Base-by-base conservation (phyloP, 495 filamentous ascomycete genomes). In the Penicillium waksmanii region DNA sequence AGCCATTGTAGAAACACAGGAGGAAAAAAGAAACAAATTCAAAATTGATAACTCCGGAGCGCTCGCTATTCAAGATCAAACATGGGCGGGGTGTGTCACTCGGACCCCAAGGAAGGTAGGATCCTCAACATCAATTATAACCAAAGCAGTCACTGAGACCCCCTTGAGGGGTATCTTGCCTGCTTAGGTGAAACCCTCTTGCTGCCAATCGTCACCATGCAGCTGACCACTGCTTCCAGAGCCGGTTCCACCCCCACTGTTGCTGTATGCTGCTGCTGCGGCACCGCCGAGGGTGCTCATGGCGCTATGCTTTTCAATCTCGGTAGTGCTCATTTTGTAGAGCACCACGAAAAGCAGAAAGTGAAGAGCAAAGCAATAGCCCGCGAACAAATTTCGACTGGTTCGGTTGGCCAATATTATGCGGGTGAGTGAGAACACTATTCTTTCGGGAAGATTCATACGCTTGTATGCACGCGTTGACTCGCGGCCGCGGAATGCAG, bases 321-420 rank as follows among this genome's bases (percentile, higher is more conserved):
- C 83, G 43, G 80, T 76, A 25, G 85, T 84, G 40, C 90, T 92
- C 71, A 91, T 84, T 85, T 88, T 91, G 70, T 92, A 98, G 53
- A 98, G 79, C 79, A 92, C 87, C 47, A 84, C 78, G 65, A 98
- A 92, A 2, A 97, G 87, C 25, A 98, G 73, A 49, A 97, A 59
- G 76, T 98, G 95, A 58, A 98, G 80, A 42, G 87, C 89, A 17
- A 97, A 79, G 71, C 92, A 97, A 71, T 99, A 99, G 13, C 82
- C 85, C n/a, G 93, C 96, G 72, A 99, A 99, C 44, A 99, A 71
- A 72, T 97, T 98, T 55, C 95, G 80, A 72, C 93, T 96, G 11
- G 89, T 91, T 54, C 95, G 80, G 40, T 90, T 96, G 35, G 94
- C 93, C 55, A 99, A 78, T 51, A 98, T 91, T 70, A 96, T 89